Evolutionary conservation across 2,329 filamentous ascomycete genomes (phyloP).

Genomic region (Fusarium bactridioides): DNA sequence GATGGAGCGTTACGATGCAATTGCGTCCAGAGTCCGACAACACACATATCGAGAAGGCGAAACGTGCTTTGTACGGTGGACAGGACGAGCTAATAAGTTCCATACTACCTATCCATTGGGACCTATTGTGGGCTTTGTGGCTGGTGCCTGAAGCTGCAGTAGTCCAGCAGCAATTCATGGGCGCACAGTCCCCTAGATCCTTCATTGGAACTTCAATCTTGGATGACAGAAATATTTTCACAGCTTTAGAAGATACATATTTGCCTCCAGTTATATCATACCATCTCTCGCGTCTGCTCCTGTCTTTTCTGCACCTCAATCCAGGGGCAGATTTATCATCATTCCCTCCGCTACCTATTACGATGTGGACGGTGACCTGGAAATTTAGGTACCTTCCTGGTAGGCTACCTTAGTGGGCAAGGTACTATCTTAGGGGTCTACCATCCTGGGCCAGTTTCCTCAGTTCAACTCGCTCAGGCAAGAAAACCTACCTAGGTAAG

Average conservation of each 20-base stretch:
- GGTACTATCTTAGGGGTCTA: not conserved
- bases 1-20: constrained; percentile 22
- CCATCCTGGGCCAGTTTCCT: not conserved
- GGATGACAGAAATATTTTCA: not conserved
- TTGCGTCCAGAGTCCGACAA: constrained; percentile 18
- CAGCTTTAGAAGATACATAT: not conserved
- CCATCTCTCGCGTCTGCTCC: not conserved
- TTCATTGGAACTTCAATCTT: not conserved
- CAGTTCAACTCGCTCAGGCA: not conserved
- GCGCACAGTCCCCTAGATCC: not conserved
- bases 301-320: not conserved
- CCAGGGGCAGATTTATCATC: not conserved
- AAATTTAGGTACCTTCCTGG: not conserved
- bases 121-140: not conserved
- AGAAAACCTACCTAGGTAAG: not conserved
- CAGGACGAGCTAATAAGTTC: constrained; percentile 21
- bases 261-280: not conserved
- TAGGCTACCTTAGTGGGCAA: not conserved
- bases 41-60: constrained; percentile 21
- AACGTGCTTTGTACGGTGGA: constrained; percentile 42
- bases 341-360: not conserved
- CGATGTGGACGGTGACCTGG: not conserved
- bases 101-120: not conserved
- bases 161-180: not conserved
- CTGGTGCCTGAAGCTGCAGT: not conserved